Percentiles rank a stretch among this genome's conserved stretches.
These are phyloP conservation scores for Taphrina communis DNA, from an alignment of 1,139 yeast species.

Conservation along the genomic window DNA sequence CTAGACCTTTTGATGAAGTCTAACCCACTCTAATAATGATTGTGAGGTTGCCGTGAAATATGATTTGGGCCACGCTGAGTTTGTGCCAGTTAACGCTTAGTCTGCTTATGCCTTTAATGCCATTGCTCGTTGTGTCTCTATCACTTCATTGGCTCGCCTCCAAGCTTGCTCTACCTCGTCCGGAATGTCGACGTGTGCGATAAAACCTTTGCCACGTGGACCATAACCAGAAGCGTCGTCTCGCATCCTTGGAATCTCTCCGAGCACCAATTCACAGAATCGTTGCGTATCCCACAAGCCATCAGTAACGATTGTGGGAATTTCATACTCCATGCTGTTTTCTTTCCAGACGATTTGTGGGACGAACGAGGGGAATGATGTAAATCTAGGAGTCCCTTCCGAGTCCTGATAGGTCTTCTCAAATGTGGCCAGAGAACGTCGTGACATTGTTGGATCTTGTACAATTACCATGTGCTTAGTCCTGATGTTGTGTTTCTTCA, in stretches of 20 bases:
- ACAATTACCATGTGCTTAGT: constrained; percentile 17
- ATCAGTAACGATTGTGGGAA: neutral
- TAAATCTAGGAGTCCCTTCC: neutral
- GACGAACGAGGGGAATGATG: constrained; percentile 28
- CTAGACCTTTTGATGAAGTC: no score
- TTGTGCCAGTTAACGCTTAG: no score
- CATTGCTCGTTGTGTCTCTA: constrained; percentile 15
- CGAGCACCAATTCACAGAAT: constrained; percentile 28
- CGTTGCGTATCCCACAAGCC: constrained; percentile 24
- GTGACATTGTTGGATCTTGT: constrained; percentile 39
- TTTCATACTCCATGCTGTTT: neutral
- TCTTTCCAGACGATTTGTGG: constrained; percentile 8
- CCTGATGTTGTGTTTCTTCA: neutral
- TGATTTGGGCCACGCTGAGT: no score
- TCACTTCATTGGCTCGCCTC: constrained; percentile 5
- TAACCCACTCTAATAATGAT: no score
- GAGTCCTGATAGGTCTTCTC: constrained; percentile 8
- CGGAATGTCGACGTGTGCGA: constrained; percentile 26
- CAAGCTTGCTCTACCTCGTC: constrained; percentile 22
- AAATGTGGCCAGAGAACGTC: constrained; percentile 32
- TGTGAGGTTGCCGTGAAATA: no score
- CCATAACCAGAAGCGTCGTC: constrained; percentile 33
- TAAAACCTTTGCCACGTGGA: constrained; percentile 30
- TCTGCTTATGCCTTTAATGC: neutral
- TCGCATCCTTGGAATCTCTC: constrained; percentile 33